Base-by-base conservation (phyloP, 2,329 filamentous ascomycete species). In the Ramularia endophylla region DNA sequence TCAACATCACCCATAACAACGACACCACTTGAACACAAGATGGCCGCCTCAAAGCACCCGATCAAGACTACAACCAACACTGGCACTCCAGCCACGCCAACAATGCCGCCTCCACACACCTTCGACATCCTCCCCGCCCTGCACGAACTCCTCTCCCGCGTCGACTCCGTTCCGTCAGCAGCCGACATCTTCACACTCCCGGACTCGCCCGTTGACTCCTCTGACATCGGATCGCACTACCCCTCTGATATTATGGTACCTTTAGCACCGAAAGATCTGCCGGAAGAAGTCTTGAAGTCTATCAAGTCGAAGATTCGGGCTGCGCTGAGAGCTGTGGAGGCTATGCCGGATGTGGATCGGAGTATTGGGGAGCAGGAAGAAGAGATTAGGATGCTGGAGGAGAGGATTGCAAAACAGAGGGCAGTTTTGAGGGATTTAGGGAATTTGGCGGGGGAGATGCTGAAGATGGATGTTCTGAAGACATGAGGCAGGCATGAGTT, bases 81-180 rank as follows among this genome's bases (percentile, higher is more conserved):
- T 27, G 32, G 36, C 17, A 31, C 38, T n/a, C 32, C 44, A 17
- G 46, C 55, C 15, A 40, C 55, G 27, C 49, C 55, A 29, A 34
- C 47, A 58, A 79, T 83, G 41, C 83, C 92, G 48, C 77, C 85
- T 36, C 85, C 89, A 19, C 83, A 89, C 64, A 80, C 80, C 36
- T 87, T 95, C 68, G 89, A 95, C 69, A 79, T 87, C 53, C 77
- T 94, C 40, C 87, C 88, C 18, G 80, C 88, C 57, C 78, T 95
- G 40, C 82, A 87, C 57, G 74, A 80, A 44, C 78, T 94, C 52
- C 79, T 95, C 47, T 73, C 80, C 51, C 85, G 85, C 37, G 76
- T 95, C 39, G 60, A 60, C 30, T 38, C 41, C 3, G 36, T 38
- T 13, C 35, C 18, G 8, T 15, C 35, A 18, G 35, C 18, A 18